Conservation (phyloP, 225 moss, liverwort and hornwort species). For the Rhytidiadelphus loreus region DNA sequence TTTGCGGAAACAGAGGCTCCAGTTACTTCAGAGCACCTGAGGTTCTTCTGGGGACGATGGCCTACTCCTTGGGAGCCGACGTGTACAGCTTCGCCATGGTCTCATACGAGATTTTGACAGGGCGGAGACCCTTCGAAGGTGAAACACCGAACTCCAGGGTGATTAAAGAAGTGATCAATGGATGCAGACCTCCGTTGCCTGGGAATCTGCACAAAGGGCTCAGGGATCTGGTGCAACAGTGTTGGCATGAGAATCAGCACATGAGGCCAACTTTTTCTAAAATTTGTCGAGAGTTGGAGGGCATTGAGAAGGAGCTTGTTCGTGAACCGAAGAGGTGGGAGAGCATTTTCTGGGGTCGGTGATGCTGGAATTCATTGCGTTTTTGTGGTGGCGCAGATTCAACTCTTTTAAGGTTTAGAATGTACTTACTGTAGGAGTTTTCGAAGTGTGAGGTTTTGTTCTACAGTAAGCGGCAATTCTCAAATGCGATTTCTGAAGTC, state of each 20-base stretch:
- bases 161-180: background rate
- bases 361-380: background rate
- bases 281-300: background rate
- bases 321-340: background rate
- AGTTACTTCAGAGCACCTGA: background rate
- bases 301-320: background rate
- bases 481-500: background rate
- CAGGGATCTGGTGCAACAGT: background rate
- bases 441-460: background rate
- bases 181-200: background rate
- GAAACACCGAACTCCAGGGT: background rate
- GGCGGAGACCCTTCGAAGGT: background rate
- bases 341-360: too few relatives aligned
- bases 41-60: background rate
- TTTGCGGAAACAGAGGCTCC: background rate
- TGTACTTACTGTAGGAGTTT: background rate
- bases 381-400: background rate
- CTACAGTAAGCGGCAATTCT: background rate
- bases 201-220: background rate
- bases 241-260: background rate
- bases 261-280: background rate
- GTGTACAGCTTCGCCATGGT: slow-evolving; percentile 21
- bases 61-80: slow-evolving; percentile 1
- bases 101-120: slow-evolving; percentile 1
- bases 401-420: background rate